Evolutionary conservation across 2,329 filamentous ascomycete genomes (phyloP), one percentile per base, ranked within the genome.

Genomic region (Paraphaeosphaeria minitans): DNA sequence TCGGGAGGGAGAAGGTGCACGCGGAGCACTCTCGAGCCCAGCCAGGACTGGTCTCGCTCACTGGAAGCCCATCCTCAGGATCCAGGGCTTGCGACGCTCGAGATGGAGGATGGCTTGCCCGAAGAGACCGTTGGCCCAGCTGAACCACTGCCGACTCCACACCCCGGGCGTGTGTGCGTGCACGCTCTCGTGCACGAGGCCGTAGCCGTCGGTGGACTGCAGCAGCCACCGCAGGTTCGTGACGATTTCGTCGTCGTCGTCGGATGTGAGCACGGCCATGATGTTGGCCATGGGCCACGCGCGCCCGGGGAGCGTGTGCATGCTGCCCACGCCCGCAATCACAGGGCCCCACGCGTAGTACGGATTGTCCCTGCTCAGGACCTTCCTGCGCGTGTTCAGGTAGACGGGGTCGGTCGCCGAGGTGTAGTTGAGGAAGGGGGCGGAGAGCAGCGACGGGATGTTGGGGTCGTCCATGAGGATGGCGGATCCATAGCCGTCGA

Each of bases 391-490:
- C 0, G 82, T 84, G 56, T 77, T 77, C 31, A 74, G 74, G 56
- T 83, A 83, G 16, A 81, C 69, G 1, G 66, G 55, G 56, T 82
- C 78, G 35, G 42, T 37, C 4, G 59, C 52, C 5, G 77, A 66
- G 0, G 79, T 64, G 60, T 87, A 90, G 8, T 85, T 84, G 33
- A 89, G 76, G 62, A 89, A 85, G 0, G 88, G 87, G 13, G 87
- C 82, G 0, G 86, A 85, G 21, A 91, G 80, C 1, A 91, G 79
- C 16, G 85, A 88, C 0, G 89, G 88, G 43, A 91, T 83, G 62
- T 91, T 91, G 10, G 89, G 87, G 56, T 91, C 88, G 67, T 91
- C 89, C 88, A 90, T 90, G 19, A 88, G 77, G 63, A 86, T 88
- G 47, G 75, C 70, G 13, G 64, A 66, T 41, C 76, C 75, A 63